Conservation (phyloP, 2,329 filamentous ascomycete genomes). For the Colletotrichum tropicicola region DNA sequence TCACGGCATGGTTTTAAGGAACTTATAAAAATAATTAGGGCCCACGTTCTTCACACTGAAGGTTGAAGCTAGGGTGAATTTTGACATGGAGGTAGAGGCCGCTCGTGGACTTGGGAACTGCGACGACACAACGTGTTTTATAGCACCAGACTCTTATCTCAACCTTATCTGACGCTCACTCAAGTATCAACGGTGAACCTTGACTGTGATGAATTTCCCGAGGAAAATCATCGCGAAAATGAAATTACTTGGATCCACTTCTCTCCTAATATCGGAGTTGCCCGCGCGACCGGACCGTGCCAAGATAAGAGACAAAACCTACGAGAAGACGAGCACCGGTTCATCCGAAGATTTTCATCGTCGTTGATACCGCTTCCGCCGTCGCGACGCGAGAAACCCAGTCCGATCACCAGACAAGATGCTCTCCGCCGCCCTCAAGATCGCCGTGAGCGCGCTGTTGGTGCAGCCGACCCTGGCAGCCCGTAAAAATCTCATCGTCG, state of each 20-base stretch:
- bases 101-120: no score
- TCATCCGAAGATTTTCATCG: background rate
- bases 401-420: background rate
- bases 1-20: no score
- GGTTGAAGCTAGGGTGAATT: no score
- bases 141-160: no score
- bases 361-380: background rate
- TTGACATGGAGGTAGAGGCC: no score
- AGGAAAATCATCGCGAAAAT: background rate
- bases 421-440: background rate
- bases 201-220: background rate
- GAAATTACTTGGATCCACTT: conserved; percentile 6
- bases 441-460: background rate
- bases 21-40: no score
- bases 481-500: conserved; percentile 51
- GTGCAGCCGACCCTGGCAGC: background rate
- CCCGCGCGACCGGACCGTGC: no score
- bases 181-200: background rate
- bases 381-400: background rate
- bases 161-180: background rate
- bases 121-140: no score
- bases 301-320: background rate
- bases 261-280: conserved; percentile 5
- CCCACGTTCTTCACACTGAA: no score
- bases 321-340: background rate